Evolutionary conservation across 352 stramenopile genomes (phyloP).

Genomic region (Blastocystis hominis): DNA sequence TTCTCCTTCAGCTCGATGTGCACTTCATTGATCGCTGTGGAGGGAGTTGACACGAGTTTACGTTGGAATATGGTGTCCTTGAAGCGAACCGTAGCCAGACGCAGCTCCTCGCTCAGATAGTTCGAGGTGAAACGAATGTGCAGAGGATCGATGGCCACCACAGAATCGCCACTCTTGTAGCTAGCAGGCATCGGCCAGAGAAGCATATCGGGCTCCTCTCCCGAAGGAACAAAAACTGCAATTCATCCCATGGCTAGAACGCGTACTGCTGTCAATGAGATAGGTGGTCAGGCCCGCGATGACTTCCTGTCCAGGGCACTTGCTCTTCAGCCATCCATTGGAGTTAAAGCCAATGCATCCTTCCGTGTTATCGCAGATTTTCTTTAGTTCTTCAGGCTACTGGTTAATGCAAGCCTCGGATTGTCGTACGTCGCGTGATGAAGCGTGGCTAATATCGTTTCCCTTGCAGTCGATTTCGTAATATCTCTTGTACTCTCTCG

Average conservation of each 20-base stretch:
- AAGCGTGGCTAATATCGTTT: conserved; percentile 33
- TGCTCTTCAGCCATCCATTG: conserved; percentile 52
- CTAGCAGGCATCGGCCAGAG: conserved; percentile 41
- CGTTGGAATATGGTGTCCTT: conserved; percentile 36
- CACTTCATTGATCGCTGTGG: background rate
- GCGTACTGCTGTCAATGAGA: conserved; percentile 5
- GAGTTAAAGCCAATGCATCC: conserved; percentile 54
- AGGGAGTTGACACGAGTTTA: background rate
- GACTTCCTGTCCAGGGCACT: background rate
- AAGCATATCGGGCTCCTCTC: conserved; percentile 39
- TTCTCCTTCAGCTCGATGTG: background rate
- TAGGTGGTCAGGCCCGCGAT: background rate
- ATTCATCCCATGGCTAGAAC: background rate
- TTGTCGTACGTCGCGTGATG: background rate
- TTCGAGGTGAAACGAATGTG: conserved; percentile 29
- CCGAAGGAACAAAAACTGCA: conserved; percentile 37
- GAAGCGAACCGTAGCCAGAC: background rate
- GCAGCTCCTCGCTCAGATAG: background rate
- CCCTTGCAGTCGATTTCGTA: background rate
- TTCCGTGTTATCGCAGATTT: conserved; percentile 49
- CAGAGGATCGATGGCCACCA: conserved; percentile 7
- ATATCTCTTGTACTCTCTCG: conserved; percentile 36
- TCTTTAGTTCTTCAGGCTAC: conserved; percentile 42
- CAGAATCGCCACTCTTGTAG: background rate
- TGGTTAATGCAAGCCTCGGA: background rate